Percentiles rank a stretch among this genome's conserved stretches.
Conservation (phyloP, 139 green algal genomes). For the Picochlorum costavermella region DNA sequence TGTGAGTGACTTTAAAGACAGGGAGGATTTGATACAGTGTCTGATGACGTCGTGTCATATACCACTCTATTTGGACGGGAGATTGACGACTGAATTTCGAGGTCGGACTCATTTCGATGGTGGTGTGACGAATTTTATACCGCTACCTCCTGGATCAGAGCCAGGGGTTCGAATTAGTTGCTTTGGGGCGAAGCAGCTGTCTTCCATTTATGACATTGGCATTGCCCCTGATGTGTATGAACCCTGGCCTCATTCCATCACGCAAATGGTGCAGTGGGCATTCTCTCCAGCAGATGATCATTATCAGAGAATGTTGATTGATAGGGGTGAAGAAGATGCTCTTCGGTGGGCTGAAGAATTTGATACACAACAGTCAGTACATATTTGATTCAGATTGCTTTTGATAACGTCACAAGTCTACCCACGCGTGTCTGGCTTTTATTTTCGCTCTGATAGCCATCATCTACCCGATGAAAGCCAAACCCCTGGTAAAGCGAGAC, state of each 20-base stretch:
- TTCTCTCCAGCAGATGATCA: conserved; percentile 49
- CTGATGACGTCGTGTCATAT: conserved; percentile 76
- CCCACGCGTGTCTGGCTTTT: background rate
- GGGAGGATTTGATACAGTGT: conserved; percentile 63
- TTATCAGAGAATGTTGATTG: conserved; percentile 14
- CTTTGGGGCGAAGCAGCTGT: conserved; percentile 44
- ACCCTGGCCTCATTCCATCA: conserved; percentile 31
- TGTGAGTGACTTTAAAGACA: conserved; percentile 50
- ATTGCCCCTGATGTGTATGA: conserved; percentile 42
- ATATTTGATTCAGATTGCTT: background rate
- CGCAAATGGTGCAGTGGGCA: conserved; percentile 50
- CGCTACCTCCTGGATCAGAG: conserved; percentile 26
- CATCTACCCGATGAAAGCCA: background rate
- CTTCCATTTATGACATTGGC: conserved; percentile 26
- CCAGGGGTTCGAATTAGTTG: conserved; percentile 48
- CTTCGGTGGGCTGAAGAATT: conserved; percentile 27
- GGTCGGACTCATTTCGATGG: conserved; percentile 52
- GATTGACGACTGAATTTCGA: conserved; percentile 38
- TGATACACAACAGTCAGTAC: background rate
- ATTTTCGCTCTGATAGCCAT: background rate
- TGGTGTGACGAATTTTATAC: conserved; percentile 82
- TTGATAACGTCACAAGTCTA: conserved; percentile 7
- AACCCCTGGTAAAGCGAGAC: background rate
- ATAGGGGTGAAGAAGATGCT: conserved; percentile 32
- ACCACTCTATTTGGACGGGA: conserved; percentile 32